A percentile compares a stretch with the other conserved stretches of the same genome.
Evolutionary conservation across 148 eudicot species (phyloP).

Genomic region (Linanthus parryae): DNA sequence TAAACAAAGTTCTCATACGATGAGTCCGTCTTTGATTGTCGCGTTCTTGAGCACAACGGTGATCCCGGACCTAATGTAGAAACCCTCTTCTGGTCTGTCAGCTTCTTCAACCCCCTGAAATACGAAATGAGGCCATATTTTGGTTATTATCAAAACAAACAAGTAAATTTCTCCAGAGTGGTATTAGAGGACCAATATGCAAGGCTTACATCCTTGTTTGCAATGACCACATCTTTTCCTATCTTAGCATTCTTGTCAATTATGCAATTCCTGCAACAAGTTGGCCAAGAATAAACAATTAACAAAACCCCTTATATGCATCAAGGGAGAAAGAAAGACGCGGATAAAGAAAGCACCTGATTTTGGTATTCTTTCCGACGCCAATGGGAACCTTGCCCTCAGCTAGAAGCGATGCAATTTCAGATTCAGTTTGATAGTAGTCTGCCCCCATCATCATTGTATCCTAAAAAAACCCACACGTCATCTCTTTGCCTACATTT

Average conservation of each 20-base stretch:
- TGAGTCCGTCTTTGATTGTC: constrained; percentile 67
- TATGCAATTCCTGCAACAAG: constrained; percentile 68
- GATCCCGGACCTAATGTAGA: constrained; percentile 86
- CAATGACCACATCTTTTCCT: constrained; percentile 70
- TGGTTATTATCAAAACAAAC: not conserved
- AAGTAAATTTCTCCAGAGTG: not conserved
- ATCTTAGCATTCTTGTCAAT: constrained; percentile 98
- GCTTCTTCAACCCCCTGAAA: constrained; percentile 84
- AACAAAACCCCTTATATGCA: not conserved
- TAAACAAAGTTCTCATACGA: constrained; percentile 26
- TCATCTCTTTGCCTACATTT: too few species aligned
- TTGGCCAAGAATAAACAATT: not conserved
- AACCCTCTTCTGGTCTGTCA: constrained; percentile 75
- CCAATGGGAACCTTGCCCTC: constrained; percentile 87
- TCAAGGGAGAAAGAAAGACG: not conserved
- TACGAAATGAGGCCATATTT: not conserved
- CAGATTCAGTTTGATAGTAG: constrained; percentile 85
- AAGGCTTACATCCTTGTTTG: constrained; percentile 67
- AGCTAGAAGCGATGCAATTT: constrained; percentile 68
- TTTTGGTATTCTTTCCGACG: constrained; percentile 84
- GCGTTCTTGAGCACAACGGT: constrained; percentile 74
- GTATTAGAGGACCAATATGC: not conserved
- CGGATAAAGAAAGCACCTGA: constrained; percentile 24
- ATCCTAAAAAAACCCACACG: constrained; percentile 60
- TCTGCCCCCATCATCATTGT: constrained; percentile 98